Conservation (phyloP, 1,284 basidiomycete species). For the Cutaneotrichosporon cutaneum region DNA sequence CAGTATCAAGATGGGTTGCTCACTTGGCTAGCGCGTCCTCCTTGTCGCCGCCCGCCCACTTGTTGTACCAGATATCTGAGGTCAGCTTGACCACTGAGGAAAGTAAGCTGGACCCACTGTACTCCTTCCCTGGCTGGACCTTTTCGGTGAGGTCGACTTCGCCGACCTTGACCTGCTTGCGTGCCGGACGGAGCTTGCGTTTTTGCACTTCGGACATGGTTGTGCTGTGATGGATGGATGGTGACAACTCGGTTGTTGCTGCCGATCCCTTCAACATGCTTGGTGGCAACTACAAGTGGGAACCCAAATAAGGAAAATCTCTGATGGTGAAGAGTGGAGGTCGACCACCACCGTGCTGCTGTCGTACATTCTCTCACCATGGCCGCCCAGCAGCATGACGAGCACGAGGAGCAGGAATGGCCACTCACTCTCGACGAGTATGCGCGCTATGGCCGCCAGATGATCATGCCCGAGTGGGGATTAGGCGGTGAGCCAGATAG, state of each 20-base stretch:
- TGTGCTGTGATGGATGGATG: background rate
- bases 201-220: conserved; percentile 29
- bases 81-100: conserved; percentile 25
- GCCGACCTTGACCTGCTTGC: conserved; percentile 84
- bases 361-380: background rate
- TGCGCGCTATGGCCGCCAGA: conserved; percentile 89
- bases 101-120: conserved; percentile 64
- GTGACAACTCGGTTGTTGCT: background rate
- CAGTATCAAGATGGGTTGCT: no score
- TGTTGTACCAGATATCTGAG: conserved; percentile 97
- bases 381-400: background rate
- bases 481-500: conserved; percentile 70
- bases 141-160: conserved; percentile 85
- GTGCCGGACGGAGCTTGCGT: conserved; percentile 61
- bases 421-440: conserved; percentile 63
- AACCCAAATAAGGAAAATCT: background rate
- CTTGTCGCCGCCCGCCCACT: conserved; percentile 93
- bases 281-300: conserved; percentile 7
- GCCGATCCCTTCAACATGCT: background rate
- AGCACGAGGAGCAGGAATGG: background rate
- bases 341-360: background rate
- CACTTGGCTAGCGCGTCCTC: conserved; percentile 91
- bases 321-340: conserved; percentile 6
- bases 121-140: conserved; percentile 88
- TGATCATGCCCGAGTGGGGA: conserved; percentile 90